Base-by-base conservation (phyloP, 352 stramenopile genomes). In the Phytophthora pinifolia region DNA sequence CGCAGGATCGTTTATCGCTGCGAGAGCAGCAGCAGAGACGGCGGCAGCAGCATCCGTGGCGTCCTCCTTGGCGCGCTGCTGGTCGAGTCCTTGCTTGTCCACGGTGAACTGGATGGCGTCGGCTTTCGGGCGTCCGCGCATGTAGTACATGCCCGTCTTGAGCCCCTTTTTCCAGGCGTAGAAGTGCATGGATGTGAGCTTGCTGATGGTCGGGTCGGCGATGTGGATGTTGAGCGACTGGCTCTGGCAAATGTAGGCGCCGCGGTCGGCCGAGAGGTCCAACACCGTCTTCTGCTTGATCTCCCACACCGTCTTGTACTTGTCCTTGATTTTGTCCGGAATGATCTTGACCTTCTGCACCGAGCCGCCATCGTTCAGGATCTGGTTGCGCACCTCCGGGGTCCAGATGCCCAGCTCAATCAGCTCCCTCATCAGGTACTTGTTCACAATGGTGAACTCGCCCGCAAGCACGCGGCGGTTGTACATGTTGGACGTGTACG, bases 131-230 rank as follows among this genome's bases (percentile, higher is more conserved):
- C 89, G 83, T 25, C 96, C 98, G 47, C 98, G 94, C 50, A 99
- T 90, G 83, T 99, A 99, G 80, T 99, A 99, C 96, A 99, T 99
- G 43, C 97, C 97, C 14, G 98, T 99, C 91, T 99, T 99, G 29
- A 99, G 83, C 6, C 97, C 97, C 76, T 98, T 98, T 82, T 98
- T 99, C 98, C 98, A 99, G 6, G 96, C 93, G 70, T 99, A 99
- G 65, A 99, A 99, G 83, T 99, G 97, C 96, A 99, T 99, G 31
- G 91, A 98, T n/a, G 97, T 99, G 38, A 99, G 79, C 76, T 99
- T 99, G 34, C 86, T 92, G 27, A 97, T 95, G 22, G 77, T 98
- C n/a, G 97, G 96, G 43, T 99, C 97, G 15, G 95, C 96, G 66
- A 99, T 99, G 83, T 99, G 96, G 36, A 99, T 86, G 74, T 99